Percentiles rank a stretch among this genome's conserved stretches.
These are phyloP conservation scores for Trichothecium sympodiale DNA, from an alignment of 2,329 filamentous ascomycete species.

Conservation along the genomic window DNA sequence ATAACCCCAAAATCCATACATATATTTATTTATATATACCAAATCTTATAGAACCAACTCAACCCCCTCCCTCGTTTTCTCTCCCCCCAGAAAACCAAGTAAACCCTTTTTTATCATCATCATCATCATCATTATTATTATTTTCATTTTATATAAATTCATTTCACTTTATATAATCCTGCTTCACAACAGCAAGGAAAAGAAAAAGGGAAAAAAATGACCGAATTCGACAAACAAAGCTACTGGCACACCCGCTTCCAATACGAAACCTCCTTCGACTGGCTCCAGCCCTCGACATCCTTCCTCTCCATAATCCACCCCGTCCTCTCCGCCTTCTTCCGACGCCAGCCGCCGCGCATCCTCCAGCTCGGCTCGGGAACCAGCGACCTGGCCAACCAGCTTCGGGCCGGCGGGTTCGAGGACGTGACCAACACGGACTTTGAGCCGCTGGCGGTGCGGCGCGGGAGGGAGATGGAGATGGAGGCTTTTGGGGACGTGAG, in stretches of 20 bases:
- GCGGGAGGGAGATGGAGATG: slow-evolving; percentile 28
- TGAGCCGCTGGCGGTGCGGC: slow-evolving; percentile 33
- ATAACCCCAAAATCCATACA: too few species aligned
- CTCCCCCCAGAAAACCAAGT: too few species aligned
- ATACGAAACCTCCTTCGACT: slow-evolving; percentile 34
- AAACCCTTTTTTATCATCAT: too few species aligned
- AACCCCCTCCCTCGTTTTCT: too few species aligned
- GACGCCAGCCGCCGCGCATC: slow-evolving; percentile 17
- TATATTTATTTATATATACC: too few species aligned
- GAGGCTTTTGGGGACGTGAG: slow-evolving; percentile 29
- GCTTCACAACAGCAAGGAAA: too few species aligned
- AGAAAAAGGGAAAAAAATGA: neutral
- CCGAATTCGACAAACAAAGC: slow-evolving; percentile 35
- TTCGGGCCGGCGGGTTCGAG: slow-evolving; percentile 29
- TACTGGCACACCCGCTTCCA: slow-evolving; percentile 38
- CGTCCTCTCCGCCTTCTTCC: slow-evolving; percentile 17
- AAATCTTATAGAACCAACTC: too few species aligned
- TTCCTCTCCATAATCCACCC: slow-evolving; percentile 30
- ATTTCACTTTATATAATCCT: too few species aligned
- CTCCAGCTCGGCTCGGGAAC: slow-evolving; percentile 38
- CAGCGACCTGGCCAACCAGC: slow-evolving; percentile 35
- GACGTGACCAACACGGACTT: slow-evolving; percentile 38
- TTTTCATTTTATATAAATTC: too few species aligned
- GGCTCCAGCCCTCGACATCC: slow-evolving; percentile 29
- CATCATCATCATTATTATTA: too few species aligned